phyloP scores from a whole-genome alignment of 2,329 filamentous ascomycete species.

The Fonsecaea monophora region DNA sequence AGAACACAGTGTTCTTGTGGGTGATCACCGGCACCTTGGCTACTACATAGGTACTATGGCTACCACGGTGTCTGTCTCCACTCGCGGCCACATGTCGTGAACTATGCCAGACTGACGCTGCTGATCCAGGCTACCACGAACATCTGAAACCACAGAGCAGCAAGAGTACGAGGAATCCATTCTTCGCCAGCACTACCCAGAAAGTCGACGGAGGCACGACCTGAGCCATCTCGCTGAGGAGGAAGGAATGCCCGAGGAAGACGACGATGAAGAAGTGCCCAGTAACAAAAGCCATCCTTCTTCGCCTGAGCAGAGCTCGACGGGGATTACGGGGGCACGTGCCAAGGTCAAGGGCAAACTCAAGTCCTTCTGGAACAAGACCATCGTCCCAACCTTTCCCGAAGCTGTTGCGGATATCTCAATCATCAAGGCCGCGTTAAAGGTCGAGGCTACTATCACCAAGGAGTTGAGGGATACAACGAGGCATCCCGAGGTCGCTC shows the following conservation, averaged over 20 bases:
- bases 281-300: background rate
- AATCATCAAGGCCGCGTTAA: slow-evolving; percentile 26
- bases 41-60: slow-evolving; percentile 3
- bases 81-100: background rate
- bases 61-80: slow-evolving; percentile 3
- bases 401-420: slow-evolving; percentile 30
- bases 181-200: slow-evolving; percentile 22
- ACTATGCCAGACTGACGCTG: background rate
- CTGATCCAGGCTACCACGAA: slow-evolving; percentile 8
- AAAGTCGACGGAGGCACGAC: slow-evolving; percentile 11
- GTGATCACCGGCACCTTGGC: background rate
- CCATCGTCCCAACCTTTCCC: slow-evolving; percentile 30
- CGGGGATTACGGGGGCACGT: background rate
- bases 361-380: slow-evolving; percentile 33
- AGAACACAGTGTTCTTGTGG: background rate
- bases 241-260: background rate
- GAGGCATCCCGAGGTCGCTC: slow-evolving; percentile 26
- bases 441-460: slow-evolving; percentile 28
- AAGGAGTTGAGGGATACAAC: slow-evolving; percentile 25
- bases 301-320: background rate
- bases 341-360: slow-evolving; percentile 27
- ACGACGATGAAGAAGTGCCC: background rate
- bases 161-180: slow-evolving; percentile 28
- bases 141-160: slow-evolving; percentile 27
- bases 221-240: slow-evolving; percentile 11